Base-by-base conservation (phyloP, 2,329 filamentous ascomycete species). In the Ceratocystis ficicola region DNA sequence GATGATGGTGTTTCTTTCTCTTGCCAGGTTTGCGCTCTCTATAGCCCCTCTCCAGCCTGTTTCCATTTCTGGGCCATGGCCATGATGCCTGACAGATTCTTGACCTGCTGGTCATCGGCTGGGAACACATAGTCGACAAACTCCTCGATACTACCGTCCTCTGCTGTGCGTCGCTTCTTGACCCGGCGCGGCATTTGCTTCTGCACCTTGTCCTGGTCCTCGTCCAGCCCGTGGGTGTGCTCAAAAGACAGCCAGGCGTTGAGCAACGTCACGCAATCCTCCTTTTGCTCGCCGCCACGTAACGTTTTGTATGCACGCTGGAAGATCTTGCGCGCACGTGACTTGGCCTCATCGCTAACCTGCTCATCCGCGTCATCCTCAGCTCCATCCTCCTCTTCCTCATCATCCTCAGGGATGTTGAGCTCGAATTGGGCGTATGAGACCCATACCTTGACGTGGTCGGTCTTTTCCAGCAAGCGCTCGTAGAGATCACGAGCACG, bases 361-460 rank as follows among this genome's bases (percentile, higher is more conserved):
- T 76, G 86, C 77, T 72, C 84, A 78, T 87, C 85, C 68, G 86
- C 84, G 22, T 83, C 82, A 25, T 83, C 83, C 3, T 80, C 80
- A 2, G 80, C 80, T 8, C 81, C 81, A 25, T 82, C 79, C 10
- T 78, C 77, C 3, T 76, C 77, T 10, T 80, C 86, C 52, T 83
- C 82, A 61, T 84, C 82, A 64, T 84, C 83, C 66, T 95, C 91
- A 57, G 91, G 90, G 0, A 96, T 86, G 74, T 94, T 93, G 78
- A 97, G 90, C 76, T 99, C 94, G 73, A 99, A 97, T 75, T 95
- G 89, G n/a, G 94, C 94, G 77, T 93, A 99, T 75, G 89, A 93
- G 75, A 94, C 95, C 94, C 94, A 99, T 68, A 99, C 94, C 80
- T 97, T 99, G 80, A 96, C 91, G 73, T 99, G 94, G 72, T 94